A percentile compares a stretch with the other conserved stretches of the same genome.
Evolutionary conservation across 306 rosid genomes (phyloP).

Genomic region (Prunus fruticosa): DNA sequence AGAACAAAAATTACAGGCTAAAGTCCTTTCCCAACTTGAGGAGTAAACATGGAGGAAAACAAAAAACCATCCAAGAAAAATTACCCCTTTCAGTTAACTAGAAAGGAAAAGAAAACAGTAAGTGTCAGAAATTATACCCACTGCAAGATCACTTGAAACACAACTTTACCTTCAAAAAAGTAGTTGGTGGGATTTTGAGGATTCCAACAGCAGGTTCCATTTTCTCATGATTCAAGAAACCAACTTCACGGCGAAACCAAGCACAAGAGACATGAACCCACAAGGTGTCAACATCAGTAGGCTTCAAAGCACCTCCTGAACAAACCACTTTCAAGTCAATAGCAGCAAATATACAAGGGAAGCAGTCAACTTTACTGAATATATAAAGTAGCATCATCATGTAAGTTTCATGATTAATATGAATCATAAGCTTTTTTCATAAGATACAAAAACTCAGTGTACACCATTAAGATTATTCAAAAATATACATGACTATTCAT

Average conservation of each 20-base stretch:
- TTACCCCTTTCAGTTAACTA: background rate
- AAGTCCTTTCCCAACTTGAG: background rate
- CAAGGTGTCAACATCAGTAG: constrained; percentile 81
- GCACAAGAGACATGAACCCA: constrained; percentile 98
- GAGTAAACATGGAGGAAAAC: background rate
- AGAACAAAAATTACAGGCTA: background rate
- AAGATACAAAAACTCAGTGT: constrained; percentile 6
- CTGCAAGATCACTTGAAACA: background rate
- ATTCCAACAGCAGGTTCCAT: constrained; percentile 98
- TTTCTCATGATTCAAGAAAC: constrained; percentile 65
- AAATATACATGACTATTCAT: background rate
- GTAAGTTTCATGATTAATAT: background rate
- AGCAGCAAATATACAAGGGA: constrained; percentile 18
- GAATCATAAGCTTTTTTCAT: background rate
- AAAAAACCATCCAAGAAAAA: background rate
- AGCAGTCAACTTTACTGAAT: constrained; percentile 7
- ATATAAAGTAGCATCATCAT: background rate
- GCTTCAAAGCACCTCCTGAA: constrained; percentile 96
- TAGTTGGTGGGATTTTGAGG: constrained; percentile 66
- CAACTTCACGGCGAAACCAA: constrained; percentile 90
- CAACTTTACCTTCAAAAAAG: constrained; percentile 69
- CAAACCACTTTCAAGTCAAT: constrained; percentile 20
- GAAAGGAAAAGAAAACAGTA: background rate
- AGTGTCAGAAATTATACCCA: background rate
- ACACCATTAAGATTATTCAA: background rate